Conservation (phyloP, 2,329 filamentous ascomycete species). For the Ophiostoma triangulosporum region DNA sequence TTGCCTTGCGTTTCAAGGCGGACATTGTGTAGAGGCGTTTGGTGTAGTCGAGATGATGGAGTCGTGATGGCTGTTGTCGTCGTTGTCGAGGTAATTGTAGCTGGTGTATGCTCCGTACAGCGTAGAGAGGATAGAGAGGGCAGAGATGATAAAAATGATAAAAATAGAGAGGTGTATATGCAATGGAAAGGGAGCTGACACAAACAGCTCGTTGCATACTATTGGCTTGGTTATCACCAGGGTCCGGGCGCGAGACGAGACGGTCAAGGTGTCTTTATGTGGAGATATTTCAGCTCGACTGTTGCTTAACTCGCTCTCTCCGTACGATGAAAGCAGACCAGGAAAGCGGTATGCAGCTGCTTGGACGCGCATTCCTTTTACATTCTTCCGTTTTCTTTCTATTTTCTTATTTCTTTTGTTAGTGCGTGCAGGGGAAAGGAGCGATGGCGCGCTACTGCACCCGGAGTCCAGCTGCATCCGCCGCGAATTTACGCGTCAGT, state of each 20-base stretch:
- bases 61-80: neutral
- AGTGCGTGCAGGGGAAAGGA: neutral
- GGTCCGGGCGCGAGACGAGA: neutral
- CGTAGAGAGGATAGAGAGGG: no score
- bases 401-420: neutral
- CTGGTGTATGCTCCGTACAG: neutral
- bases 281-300: no score
- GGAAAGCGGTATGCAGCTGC: no score
- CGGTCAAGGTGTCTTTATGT: no score
- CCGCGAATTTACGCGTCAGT: neutral
- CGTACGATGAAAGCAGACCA: no score
- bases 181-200: no score
- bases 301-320: no score
- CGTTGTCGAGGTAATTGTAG: neutral
- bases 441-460: neutral
- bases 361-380: no score
- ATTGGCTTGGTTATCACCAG: neutral
- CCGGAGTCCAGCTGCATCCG: neutral
- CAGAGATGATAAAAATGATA: no score
- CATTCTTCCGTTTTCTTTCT: neutral
- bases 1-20: slow-evolving; percentile 40
- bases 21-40: neutral
- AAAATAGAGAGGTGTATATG: no score
- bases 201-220: no score
- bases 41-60: neutral